Conservation (phyloP, 2,329 filamentous ascomycete species). For the Volutella citrinella region DNA sequence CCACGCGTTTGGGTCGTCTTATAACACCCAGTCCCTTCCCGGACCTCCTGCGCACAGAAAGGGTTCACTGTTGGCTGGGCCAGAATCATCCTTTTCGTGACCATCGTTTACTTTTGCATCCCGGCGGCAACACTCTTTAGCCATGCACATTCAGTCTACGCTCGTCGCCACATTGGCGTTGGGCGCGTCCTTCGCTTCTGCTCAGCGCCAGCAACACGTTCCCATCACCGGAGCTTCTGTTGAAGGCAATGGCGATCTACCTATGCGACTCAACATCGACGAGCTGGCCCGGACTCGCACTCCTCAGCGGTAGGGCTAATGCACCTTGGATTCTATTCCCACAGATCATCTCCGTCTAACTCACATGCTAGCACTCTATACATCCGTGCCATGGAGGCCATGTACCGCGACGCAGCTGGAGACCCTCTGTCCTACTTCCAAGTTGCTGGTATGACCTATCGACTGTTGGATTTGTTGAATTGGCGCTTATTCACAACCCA, state of each 20-base stretch:
- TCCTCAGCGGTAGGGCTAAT: conserved; percentile 39
- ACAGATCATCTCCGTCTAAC: conserved; percentile 7
- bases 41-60: too few relatives aligned
- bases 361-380: conserved; percentile 55
- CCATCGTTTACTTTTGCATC: too few relatives aligned
- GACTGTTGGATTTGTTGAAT: background rate
- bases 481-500: conserved; percentile 15
- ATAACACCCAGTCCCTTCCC: too few relatives aligned
- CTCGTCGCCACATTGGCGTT: conserved; percentile 28
- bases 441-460: conserved; percentile 39
- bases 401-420: conserved; percentile 39
- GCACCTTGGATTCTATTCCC: conserved; percentile 7
- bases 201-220: conserved; percentile 23
- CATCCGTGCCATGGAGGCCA: conserved; percentile 41
- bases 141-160: too few relatives aligned
- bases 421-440: conserved; percentile 50
- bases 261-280: conserved; percentile 47
- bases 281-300: conserved; percentile 39
- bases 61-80: too few relatives aligned
- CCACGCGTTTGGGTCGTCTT: too few relatives aligned
- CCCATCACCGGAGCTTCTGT: conserved; percentile 39
- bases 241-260: conserved; percentile 38
- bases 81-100: too few relatives aligned
- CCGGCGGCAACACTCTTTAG: too few relatives aligned
- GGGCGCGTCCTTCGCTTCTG: conserved; percentile 18